A percentile compares a stretch with the other conserved stretches of the same genome.
Evolutionary conservation across 371 early-diverging fungal genomes (phyloP).

Genomic region (Choanephora cucurbitarum): DNA sequence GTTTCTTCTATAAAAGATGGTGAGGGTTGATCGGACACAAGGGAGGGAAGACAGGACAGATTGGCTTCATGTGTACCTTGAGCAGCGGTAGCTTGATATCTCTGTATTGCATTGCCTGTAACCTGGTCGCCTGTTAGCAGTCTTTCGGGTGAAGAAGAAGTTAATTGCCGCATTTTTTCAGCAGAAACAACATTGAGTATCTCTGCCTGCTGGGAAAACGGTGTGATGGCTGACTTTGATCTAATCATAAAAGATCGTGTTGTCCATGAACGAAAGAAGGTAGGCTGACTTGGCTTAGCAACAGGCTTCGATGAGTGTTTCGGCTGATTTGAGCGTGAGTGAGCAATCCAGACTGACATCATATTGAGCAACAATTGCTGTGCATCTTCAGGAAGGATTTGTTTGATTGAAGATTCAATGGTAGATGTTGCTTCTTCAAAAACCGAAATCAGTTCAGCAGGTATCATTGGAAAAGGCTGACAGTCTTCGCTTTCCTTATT

Average conservation of each 20-base stretch:
- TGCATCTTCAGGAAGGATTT: constrained; percentile 7
- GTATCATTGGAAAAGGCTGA: constrained; percentile 4
- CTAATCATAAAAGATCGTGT: constrained; percentile 15
- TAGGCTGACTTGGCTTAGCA: neutral
- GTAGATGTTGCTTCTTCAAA: constrained; percentile 12
- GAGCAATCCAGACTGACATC: constrained; percentile 13
- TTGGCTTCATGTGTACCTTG: too few relatives aligned
- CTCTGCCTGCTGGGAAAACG: neutral
- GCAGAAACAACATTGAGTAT: constrained; percentile 4
- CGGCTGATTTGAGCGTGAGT: neutral
- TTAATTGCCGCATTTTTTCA: too few relatives aligned
- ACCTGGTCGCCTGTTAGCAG: neutral
- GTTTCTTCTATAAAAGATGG: constrained; percentile 14
- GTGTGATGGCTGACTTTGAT: constrained; percentile 8
- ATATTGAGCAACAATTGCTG: constrained; percentile 10
- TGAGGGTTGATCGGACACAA: constrained; percentile 6
- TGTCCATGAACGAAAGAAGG: constrained; percentile 15
- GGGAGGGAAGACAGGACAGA: neutral
- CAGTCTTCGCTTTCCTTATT: neutral
- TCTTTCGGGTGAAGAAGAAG: neutral
- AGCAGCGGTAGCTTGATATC: neutral
- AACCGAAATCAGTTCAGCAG: constrained; percentile 5
- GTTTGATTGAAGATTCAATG: constrained; percentile 9
- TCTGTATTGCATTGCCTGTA: too few relatives aligned
- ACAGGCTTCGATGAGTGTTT: neutral